A percentile compares a stretch with the other conserved stretches of the same genome.
Evolutionary conservation across 495 filamentous ascomycete species (phyloP).

Genomic region (Pyrenula massariospora): DNA sequence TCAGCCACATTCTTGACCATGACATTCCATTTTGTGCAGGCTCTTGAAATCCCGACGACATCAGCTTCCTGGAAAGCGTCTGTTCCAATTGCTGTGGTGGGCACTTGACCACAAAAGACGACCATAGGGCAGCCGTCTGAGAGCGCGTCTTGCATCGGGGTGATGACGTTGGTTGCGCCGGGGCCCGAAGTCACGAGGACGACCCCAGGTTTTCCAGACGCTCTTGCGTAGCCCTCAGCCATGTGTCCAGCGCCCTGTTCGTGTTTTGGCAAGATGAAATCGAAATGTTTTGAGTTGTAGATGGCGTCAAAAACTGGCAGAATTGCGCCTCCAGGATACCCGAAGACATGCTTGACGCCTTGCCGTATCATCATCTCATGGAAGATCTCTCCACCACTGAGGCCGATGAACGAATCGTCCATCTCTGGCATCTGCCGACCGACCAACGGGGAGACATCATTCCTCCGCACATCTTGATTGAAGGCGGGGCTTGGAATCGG

Average conservation of each 20-base stretch:
- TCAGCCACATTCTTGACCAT: slow-evolving; percentile 50
- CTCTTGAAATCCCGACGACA: slow-evolving; percentile 46
- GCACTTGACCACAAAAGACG: slow-evolving; percentile 50
- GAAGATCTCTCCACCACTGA: slow-evolving; percentile 93
- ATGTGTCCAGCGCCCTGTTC: slow-evolving; percentile 58
- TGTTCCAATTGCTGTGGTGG: slow-evolving; percentile 41
- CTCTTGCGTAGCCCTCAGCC: slow-evolving; percentile 53
- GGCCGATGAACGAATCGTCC: slow-evolving; percentile 85
- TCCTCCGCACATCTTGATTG: slow-evolving; percentile 47
- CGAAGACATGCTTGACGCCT: slow-evolving; percentile 75
- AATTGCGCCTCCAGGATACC: slow-evolving; percentile 36
- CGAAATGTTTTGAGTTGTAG: slow-evolving; percentile 49
- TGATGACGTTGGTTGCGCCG: slow-evolving; percentile 52
- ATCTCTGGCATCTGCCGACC: slow-evolving; percentile 49
- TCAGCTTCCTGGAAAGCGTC: slow-evolving; percentile 57
- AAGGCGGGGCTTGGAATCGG: slow-evolving; percentile 60
- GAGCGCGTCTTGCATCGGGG: slow-evolving; percentile 50
- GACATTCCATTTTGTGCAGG: slow-evolving; percentile 59
- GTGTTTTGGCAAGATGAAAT: slow-evolving; percentile 49
- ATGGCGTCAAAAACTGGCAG: slow-evolving; percentile 49
- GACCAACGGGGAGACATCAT: slow-evolving; percentile 61
- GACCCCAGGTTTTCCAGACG: slow-evolving; percentile 46
- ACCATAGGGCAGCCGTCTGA: slow-evolving; percentile 53
- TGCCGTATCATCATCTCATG: slow-evolving; percentile 98
- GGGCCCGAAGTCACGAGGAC: slow-evolving; percentile 54